Evolutionary conservation across 495 filamentous ascomycete species (phyloP).

Genomic region (Penicillium paradoxum): DNA sequence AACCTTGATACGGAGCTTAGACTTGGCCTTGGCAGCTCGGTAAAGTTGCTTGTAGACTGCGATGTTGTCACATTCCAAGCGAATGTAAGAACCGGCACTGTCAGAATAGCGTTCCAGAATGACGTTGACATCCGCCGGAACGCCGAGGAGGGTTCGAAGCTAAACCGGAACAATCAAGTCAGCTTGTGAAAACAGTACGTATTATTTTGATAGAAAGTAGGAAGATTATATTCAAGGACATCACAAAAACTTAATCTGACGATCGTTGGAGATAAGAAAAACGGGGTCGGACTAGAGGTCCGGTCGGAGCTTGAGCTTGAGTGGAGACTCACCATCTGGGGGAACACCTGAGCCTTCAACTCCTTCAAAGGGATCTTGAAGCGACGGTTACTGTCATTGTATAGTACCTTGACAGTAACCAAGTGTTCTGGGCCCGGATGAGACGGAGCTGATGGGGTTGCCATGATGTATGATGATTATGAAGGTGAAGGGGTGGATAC

Average conservation of each 20-base stretch:
- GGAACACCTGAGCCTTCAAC: conserved; percentile 68
- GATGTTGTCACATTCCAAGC: conserved; percentile 69
- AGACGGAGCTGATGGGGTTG: conserved; percentile 25
- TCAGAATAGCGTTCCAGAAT: conserved; percentile 95
- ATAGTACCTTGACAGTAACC: conserved; percentile 80
- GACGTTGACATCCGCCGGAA: conserved; percentile 62
- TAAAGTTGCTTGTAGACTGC: conserved; percentile 95
- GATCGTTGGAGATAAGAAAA: conserved; percentile 20
- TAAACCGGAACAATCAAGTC: conserved; percentile 35
- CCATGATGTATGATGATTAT: conserved; percentile 23
- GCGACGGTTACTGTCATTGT: conserved; percentile 67
- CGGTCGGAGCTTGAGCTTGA: conserved; percentile 28
- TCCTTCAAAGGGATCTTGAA: conserved; percentile 89
- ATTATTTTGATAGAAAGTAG: not conserved
- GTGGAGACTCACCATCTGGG: conserved; percentile 73
- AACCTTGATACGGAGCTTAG: conserved; percentile 87
- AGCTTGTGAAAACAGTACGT: conserved; percentile 7
- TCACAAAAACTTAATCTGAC: conserved; percentile 4
- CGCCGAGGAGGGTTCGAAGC: conserved; percentile 69
- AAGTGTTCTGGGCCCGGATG: conserved; percentile 59
- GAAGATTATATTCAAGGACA: not conserved
- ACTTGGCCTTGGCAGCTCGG: conserved; percentile 95
- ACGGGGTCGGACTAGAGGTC: conserved; percentile 18
- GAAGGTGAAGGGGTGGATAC: conserved; percentile 4
- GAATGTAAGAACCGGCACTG: conserved; percentile 75